A percentile compares a stretch with the other conserved stretches of the same genome.
phyloP scores from a whole-genome alignment of 208 protist genomes.

The Wallacemonas sp. region DNA sequence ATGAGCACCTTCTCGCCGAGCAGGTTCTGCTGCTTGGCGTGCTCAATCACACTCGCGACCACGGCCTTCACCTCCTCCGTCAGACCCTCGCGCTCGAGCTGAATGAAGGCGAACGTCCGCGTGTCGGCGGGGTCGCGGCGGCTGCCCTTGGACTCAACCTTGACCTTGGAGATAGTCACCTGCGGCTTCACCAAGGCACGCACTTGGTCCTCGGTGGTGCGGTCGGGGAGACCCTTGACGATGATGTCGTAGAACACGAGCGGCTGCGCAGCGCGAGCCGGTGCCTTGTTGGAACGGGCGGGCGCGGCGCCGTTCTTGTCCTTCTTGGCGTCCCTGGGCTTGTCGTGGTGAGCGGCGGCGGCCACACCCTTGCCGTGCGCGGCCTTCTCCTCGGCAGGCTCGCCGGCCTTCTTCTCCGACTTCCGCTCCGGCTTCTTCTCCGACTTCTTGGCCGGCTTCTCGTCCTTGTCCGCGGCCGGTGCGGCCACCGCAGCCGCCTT shows the following conservation, averaged over 20 bases:
- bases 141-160: slow-evolving; percentile 50
- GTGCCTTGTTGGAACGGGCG: slow-evolving; percentile 17
- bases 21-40: slow-evolving; percentile 15
- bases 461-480: slow-evolving; percentile 4
- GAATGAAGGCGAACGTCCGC: slow-evolving; percentile 79
- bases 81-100: slow-evolving; percentile 60
- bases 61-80: slow-evolving; percentile 49
- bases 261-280: slow-evolving; percentile 20
- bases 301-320: slow-evolving; percentile 8
- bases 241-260: slow-evolving; percentile 82
- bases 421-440: slow-evolving; percentile 27
- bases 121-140: slow-evolving; percentile 49
- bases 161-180: slow-evolving; percentile 53
- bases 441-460: slow-evolving; percentile 10
- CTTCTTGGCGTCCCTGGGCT: slow-evolving; percentile 28
- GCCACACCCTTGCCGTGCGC: slow-evolving; percentile 13
- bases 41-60: slow-evolving; percentile 33
- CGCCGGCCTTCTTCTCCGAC: slow-evolving; percentile 54
- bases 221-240: slow-evolving; percentile 58
- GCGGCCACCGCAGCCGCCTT: slow-evolving; percentile 4
- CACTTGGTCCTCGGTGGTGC: slow-evolving; percentile 61
- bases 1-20: slow-evolving; percentile 37
- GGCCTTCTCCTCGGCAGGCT: slow-evolving; percentile 36
- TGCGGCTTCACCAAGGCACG: slow-evolving; percentile 45
- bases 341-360: slow-evolving; percentile 14